Conservation (phyloP, 2,329 filamentous ascomycete species). For the Aspergillaceae sp. region DNA sequence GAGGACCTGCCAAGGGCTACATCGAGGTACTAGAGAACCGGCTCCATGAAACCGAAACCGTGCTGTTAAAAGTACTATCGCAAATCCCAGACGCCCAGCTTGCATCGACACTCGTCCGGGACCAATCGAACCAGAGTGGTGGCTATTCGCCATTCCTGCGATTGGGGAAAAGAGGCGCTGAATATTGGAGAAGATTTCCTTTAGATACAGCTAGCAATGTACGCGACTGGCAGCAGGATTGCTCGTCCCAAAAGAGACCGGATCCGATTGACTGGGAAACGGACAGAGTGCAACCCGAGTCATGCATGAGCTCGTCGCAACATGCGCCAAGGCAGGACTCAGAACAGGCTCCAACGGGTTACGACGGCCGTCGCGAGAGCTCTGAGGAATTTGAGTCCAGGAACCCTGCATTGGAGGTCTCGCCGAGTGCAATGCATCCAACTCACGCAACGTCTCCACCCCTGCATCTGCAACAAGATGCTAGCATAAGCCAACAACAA, state of each 20-base stretch:
- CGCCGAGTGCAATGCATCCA: not conserved
- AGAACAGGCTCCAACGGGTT: not conserved
- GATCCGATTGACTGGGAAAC: not conserved
- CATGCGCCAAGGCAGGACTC: not conserved
- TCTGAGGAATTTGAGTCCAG: not conserved
- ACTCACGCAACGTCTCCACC: not conserved
- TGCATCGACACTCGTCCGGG: constrained; percentile 12
- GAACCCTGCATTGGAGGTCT: too few species aligned
- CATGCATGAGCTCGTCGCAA: not conserved
- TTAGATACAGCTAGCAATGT: constrained; percentile 26
- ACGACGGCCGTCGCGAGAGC: not conserved
- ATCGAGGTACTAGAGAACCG: constrained; percentile 37
- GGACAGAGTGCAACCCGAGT: not conserved
- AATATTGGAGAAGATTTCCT: constrained; percentile 32
- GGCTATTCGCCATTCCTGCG: constrained; percentile 13
- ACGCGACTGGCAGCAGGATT: constrained; percentile 29
- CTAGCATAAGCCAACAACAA: not conserved
- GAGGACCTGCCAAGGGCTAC: constrained; percentile 42
- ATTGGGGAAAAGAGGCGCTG: constrained; percentile 23
- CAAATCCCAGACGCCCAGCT: constrained; percentile 26
- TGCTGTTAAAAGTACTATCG: constrained; percentile 31
- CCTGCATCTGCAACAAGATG: not conserved
- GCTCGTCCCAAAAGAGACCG: constrained; percentile 1
- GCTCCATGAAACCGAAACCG: constrained; percentile 34
- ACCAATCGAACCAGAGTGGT: not conserved